Evolutionary conservation across 208 protist species (phyloP), one percentile per base, ranked within the genome.

Genomic region (Trypanosoma rangeli): DNA sequence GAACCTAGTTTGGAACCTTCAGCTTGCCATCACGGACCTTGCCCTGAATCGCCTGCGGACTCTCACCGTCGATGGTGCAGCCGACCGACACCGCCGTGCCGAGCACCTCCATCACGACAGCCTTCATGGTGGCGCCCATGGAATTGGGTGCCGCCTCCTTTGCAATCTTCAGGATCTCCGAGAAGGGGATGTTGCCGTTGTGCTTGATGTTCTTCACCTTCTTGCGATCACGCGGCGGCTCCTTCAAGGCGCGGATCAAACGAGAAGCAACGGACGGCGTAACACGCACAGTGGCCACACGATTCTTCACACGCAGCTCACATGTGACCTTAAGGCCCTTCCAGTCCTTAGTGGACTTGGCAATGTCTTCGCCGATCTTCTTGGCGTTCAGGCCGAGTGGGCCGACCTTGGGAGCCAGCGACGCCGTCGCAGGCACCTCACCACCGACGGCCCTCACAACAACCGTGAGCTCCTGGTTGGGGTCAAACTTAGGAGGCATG

Each of bases 181-280:
- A 90, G 58, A 99, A 90, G 44, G 97, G 64, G 74, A 99, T 93
- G 92, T 99, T 98, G 82, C 99, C 99, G 73, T 89, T 83, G 94
- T 99, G 99, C 83, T 99, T 98, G 80, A 99, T 94, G 91, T 99
- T 99, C 97, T 99, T 99, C 52, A 98, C 98, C 95, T 99, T 99
- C 96, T 99, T 99, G 88, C 98, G 95, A 84, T 99, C 98, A 79
- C 98, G 96, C 67, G 89, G 83, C 56, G 99, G 98, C 94, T 99
- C 98, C 88, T 99, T 99, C 53, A 99, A 94, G 26, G 98, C 98
- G 74, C 96, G 92, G 79, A 99, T 99, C 74, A 99, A 73, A 28
- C 99, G 92, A 35, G 98, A 94, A 22, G 98, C 92, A 4, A 98
- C 97, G 39, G 96, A 97, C 26, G 98, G 98, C 50, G 99, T 95